Percentiles rank a stretch among this genome's conserved stretches.
Conservation (phyloP, 2,329 filamentous ascomycete species). For the Bertia moriformis region DNA sequence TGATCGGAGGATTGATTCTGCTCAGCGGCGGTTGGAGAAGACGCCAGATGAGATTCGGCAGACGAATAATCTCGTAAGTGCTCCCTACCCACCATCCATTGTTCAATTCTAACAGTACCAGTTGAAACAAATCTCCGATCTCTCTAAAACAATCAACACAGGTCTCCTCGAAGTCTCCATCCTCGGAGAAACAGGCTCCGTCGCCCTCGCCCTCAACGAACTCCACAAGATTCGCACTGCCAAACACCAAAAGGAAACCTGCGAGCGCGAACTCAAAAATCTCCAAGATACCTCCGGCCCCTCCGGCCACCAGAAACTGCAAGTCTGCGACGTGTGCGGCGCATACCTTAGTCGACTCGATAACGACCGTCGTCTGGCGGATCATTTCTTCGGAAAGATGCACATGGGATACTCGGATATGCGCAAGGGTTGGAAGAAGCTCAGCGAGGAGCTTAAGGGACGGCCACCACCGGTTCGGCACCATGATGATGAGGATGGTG, state of each 20-base stretch:
- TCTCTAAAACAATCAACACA: constrained; percentile 63
- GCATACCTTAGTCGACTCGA: constrained; percentile 85
- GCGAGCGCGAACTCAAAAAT: constrained; percentile 76
- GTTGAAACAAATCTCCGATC: constrained; percentile 64
- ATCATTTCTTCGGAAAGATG: constrained; percentile 99
- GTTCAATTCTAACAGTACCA: constrained; percentile 25
- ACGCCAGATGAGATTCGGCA: constrained; percentile 94
- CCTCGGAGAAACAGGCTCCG: constrained; percentile 66
- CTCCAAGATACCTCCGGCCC: constrained; percentile 85
- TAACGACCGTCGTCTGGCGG: constrained; percentile 82
- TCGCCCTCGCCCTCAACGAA: constrained; percentile 72
- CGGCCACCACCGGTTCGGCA: constrained; percentile 41
- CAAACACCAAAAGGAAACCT: constrained; percentile 66
- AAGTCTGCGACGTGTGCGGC: constrained; percentile 96
- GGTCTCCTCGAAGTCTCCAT: constrained; percentile 77
- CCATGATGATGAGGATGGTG: constrained; percentile 23
- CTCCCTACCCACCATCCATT: constrained; percentile 12
- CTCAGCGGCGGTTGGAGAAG: constrained; percentile 84
- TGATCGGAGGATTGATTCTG: constrained; percentile 80
- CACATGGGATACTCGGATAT: constrained; percentile 95
- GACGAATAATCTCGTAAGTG: constrained; percentile 63
- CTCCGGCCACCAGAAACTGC: constrained; percentile 89
- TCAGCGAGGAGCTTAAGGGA: constrained; percentile 74
- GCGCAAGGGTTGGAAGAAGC: constrained; percentile 79
- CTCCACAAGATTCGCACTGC: constrained; percentile 73